A percentile compares a stretch with the other conserved stretches of the same genome.
phyloP scores from a whole-genome alignment of 768 basidiomycete genomes.

The Pleurotus eryngii region DNA sequence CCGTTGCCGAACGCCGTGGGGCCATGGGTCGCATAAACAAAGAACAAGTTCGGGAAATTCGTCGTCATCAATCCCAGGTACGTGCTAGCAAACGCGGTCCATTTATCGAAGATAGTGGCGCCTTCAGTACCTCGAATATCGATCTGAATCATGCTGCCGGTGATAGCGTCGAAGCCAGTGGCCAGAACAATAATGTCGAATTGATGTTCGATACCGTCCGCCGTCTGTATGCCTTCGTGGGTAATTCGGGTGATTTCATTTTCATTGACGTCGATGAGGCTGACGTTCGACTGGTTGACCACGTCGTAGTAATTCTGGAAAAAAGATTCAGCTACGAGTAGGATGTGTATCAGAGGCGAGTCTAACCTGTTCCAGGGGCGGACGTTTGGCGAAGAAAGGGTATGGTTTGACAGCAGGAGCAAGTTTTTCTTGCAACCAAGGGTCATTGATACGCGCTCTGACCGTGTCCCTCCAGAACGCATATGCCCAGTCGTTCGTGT shows the following conservation, averaged over 20 bases:
- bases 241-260: slow-evolving; percentile 19
- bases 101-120: slow-evolving; percentile 16
- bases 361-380: slow-evolving; percentile 8
- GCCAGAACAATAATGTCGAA: slow-evolving; percentile 20
- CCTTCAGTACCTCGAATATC: slow-evolving; percentile 19
- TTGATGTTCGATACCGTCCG: slow-evolving; percentile 17
- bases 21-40: slow-evolving; percentile 21
- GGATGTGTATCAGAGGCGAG: too few relatives aligned
- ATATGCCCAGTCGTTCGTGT: slow-evolving; percentile 5
- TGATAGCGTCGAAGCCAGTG: slow-evolving; percentile 22
- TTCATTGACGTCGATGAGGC: slow-evolving; percentile 17
- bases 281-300: slow-evolving; percentile 21
- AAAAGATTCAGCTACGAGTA: background rate
- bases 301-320: slow-evolving; percentile 20
- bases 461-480: slow-evolving; percentile 14
- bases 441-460: slow-evolving; percentile 9
- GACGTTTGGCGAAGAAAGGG: slow-evolving; percentile 11
- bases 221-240: slow-evolving; percentile 16
- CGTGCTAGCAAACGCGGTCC: slow-evolving; percentile 17
- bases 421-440: slow-evolving; percentile 7
- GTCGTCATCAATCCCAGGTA: slow-evolving; percentile 19
- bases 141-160: slow-evolving; percentile 19
- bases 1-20: slow-evolving; percentile 24
- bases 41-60: slow-evolving; percentile 24
- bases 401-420: slow-evolving; percentile 11